phyloP scores from a whole-genome alignment of 2,329 filamentous ascomycete species.

The Sarocladiaceae sp. region DNA sequence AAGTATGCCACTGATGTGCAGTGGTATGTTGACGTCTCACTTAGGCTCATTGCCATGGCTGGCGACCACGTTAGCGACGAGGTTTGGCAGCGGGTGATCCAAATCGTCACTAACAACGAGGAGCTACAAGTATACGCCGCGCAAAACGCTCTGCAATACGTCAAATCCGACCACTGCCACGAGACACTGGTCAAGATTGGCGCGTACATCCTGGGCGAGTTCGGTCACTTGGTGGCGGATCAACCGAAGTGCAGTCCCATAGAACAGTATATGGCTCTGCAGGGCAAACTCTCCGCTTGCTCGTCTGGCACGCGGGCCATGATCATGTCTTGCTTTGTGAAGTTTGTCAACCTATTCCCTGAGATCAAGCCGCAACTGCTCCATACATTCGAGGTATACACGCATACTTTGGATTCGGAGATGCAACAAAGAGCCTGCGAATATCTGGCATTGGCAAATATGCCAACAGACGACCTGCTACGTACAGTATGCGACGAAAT shows the following conservation, averaged over 20 bases:
- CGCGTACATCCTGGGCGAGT: conserved; percentile 91
- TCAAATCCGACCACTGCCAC: conserved; percentile 89
- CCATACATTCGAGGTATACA: conserved; percentile 85
- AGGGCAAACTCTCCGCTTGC: conserved; percentile 81
- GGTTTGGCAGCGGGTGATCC: conserved; percentile 97
- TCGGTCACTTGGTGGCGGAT: conserved; percentile 93
- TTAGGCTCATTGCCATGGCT: conserved; percentile 90
- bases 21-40: conserved; percentile 98
- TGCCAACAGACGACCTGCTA: conserved; percentile 84
- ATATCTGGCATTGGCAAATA: conserved; percentile 77
- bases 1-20: conserved; percentile 98
- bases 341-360: conserved; percentile 96
- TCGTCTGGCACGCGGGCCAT: conserved; percentile 88
- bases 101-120: conserved; percentile 99
- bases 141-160: conserved; percentile 84
- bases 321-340: conserved; percentile 91
- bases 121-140: conserved; percentile 95
- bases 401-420: conserved; percentile 90
- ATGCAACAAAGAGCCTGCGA: conserved; percentile 95
- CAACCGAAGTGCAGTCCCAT: conserved; percentile 89
- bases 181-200: conserved; percentile 98
- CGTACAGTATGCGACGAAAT: conserved; percentile 96
- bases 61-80: conserved; percentile 98
- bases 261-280: conserved; percentile 90
- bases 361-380: conserved; percentile 96